These are phyloP conservation scores for Mycena venus DNA, from an alignment of 768 basidiomycete species.

Conservation along the genomic window DNA sequence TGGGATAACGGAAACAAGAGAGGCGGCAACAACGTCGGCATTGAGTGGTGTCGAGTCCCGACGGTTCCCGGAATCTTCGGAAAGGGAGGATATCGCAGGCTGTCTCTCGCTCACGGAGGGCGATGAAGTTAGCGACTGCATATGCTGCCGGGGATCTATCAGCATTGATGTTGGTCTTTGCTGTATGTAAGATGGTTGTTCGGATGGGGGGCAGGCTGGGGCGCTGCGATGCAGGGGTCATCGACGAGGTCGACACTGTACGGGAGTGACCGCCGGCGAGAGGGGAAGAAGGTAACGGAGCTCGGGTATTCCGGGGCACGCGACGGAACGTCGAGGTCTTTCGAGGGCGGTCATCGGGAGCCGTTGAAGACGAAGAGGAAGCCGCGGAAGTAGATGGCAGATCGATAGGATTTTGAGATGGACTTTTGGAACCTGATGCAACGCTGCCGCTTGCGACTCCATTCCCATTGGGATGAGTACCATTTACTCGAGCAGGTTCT, in stretches of 20 bases:
- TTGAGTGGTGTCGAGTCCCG: constrained; percentile 34
- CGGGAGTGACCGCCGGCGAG: constrained; percentile 44
- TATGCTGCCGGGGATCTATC: constrained; percentile 21
- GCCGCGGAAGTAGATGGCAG: constrained; percentile 14
- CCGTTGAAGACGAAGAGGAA: constrained; percentile 22
- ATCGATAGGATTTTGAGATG: neutral
- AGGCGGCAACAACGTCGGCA: constrained; percentile 27
- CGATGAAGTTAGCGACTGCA: constrained; percentile 31
- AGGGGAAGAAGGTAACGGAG: constrained; percentile 50
- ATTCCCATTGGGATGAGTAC: constrained; percentile 2
- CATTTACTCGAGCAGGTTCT: constrained; percentile 12
- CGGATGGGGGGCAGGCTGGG: constrained; percentile 12
- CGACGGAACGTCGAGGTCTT: constrained; percentile 69
- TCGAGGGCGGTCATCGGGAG: constrained; percentile 35
- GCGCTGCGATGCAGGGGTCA: constrained; percentile 26
- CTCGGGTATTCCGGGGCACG: constrained; percentile 54
- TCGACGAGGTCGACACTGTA: constrained; percentile 42
- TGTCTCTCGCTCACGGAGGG: constrained; percentile 22
- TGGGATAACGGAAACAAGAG: constrained; percentile 29
- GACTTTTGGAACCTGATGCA: constrained; percentile 7
- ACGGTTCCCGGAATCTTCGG: constrained; percentile 13
- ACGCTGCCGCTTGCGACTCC: neutral
- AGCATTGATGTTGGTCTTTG: constrained; percentile 31
- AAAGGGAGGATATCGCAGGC: constrained; percentile 14
- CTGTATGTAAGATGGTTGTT: constrained; percentile 22